phyloP scores from a whole-genome alignment of 2,329 filamentous ascomycete species.

The Pestalotiopsis sp. region DNA sequence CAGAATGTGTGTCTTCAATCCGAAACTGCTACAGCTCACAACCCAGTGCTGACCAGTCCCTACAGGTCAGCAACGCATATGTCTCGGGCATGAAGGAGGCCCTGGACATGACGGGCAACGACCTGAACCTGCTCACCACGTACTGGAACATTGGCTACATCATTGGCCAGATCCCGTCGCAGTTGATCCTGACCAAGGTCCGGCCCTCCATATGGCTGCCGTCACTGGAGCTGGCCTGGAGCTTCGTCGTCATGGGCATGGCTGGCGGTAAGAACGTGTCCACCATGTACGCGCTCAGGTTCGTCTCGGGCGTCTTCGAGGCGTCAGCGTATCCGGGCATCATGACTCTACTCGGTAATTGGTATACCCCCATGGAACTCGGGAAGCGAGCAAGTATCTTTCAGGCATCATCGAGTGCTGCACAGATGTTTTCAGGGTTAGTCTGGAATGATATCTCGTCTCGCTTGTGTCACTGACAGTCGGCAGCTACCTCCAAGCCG shows the following conservation, averaged over 20 bases:
- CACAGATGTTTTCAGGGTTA: conserved; percentile 42
- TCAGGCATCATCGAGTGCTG: conserved; percentile 36
- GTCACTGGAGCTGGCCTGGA: conserved; percentile 39
- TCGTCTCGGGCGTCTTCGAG: conserved; percentile 59
- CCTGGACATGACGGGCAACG: conserved; percentile 44
- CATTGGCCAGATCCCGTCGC: conserved; percentile 45
- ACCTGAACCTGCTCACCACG: conserved; percentile 48
- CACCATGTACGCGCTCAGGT: conserved; percentile 51
- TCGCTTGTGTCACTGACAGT: conserved; percentile 27
- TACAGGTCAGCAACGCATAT: conserved; percentile 51
- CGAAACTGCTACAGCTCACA: conserved; percentile 29
- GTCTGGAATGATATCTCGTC: neutral
- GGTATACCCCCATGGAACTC: conserved; percentile 62
- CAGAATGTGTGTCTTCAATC: conserved; percentile 40
- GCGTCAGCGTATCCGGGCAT: conserved; percentile 59
- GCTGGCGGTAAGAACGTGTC: conserved; percentile 40
- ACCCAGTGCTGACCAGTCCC: conserved; percentile 40
- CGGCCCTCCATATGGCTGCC: conserved; percentile 46
- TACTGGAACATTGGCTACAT: conserved; percentile 51
- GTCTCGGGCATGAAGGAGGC: conserved; percentile 50
- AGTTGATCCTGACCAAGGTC: conserved; percentile 46
- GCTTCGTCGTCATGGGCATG: conserved; percentile 42
- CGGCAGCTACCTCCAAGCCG: conserved; percentile 45
- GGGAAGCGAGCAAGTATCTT: conserved; percentile 56
- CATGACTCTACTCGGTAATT: conserved; percentile 56